phyloP scores from a whole-genome alignment of 257 asterid species.

The Datura wrightii region DNA sequence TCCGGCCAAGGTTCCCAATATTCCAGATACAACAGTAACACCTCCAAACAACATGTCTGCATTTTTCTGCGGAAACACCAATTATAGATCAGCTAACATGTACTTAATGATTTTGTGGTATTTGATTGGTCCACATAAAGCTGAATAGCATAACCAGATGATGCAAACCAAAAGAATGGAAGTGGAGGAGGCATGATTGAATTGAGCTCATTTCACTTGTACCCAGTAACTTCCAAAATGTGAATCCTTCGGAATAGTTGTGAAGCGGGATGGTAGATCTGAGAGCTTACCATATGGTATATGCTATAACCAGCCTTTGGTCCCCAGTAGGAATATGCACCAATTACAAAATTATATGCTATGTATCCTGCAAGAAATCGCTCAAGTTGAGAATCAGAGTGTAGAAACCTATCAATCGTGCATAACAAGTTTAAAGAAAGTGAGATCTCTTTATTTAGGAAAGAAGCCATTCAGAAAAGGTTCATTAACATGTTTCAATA shows the following conservation, averaged over 20 bases:
- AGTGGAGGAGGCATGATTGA: not conserved
- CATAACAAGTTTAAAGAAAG: not conserved
- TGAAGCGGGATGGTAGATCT: not conserved
- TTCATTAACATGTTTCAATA: conserved; percentile 16
- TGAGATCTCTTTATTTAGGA: not conserved
- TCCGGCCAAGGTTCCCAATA: conserved; percentile 92
- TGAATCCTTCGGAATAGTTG: conserved; percentile 9
- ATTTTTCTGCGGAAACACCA: conserved; percentile 56
- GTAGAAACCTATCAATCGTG: not conserved
- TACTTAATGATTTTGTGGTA: not conserved
- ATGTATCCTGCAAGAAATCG: conserved; percentile 70
- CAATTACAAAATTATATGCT: conserved; percentile 94
- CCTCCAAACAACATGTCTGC: conserved; percentile 95
- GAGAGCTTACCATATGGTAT: conserved; percentile 80
- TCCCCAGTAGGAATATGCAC: conserved; percentile 99
- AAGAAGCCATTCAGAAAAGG: conserved; percentile 33
- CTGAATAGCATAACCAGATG: conserved; percentile 21
- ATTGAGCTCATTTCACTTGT: not conserved
- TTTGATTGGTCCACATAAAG: conserved; percentile 4
- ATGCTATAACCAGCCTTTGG: conserved; percentile 96
- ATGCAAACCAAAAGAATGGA: conserved; percentile 13
- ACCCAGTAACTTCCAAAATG: not conserved
- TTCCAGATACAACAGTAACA: conserved; percentile 76
- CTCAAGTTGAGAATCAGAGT: conserved; percentile 21
- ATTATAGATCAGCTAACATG: conserved; percentile 2